Conservation (phyloP, 768 basidiomycete species). For the Russula griseocarnosa region DNA sequence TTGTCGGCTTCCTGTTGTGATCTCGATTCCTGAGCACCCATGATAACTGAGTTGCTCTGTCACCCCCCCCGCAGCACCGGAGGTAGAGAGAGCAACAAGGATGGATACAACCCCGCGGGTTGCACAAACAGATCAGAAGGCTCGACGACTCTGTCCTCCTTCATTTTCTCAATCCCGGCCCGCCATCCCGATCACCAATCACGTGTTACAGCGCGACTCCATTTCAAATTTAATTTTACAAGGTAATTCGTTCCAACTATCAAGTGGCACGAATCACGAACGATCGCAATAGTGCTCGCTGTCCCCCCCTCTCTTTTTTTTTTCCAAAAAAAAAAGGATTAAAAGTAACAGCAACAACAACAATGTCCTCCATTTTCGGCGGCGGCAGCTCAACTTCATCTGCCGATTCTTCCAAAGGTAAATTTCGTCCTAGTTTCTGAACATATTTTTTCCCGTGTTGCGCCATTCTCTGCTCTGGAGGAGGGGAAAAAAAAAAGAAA, state of each 20-base stretch:
- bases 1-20: slow-evolving; percentile 34
- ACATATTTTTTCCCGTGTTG: too few relatives aligned
- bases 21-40: slow-evolving; percentile 71
- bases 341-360: slow-evolving; percentile 3
- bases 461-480: too few relatives aligned
- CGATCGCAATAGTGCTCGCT: background rate
- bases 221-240: too few relatives aligned
- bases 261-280: too few relatives aligned
- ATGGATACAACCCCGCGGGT: background rate
- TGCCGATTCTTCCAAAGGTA: slow-evolving; percentile 24
- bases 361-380: slow-evolving; percentile 32
- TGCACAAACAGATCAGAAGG: background rate
- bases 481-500: too few relatives aligned
- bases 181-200: background rate
- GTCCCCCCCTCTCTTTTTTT: background rate
- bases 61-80: background rate
- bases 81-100: background rate
- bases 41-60: slow-evolving; percentile 32
- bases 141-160: background rate
- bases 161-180: background rate
- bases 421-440: background rate
- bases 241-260: too few relatives aligned
- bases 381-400: slow-evolving; percentile 21
- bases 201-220: slow-evolving; percentile 1
- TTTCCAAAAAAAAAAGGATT: background rate